phyloP scores from a whole-genome alignment of 75 land plant genomes.

The Larix kaempferi region DNA sequence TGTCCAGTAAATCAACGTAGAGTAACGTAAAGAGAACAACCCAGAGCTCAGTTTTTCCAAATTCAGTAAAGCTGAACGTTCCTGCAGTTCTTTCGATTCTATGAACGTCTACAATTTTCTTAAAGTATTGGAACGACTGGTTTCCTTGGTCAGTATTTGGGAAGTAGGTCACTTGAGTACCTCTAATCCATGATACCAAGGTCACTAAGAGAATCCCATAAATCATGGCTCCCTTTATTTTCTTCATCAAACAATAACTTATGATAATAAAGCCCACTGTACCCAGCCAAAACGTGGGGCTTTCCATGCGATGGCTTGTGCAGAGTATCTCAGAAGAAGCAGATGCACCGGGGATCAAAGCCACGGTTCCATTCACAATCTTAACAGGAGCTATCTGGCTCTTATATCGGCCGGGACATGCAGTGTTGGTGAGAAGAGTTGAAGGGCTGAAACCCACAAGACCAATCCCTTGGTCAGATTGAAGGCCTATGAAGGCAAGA shows the following conservation, averaged over 20 bases:
- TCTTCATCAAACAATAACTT: constrained; percentile 46
- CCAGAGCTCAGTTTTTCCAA: constrained; percentile 56
- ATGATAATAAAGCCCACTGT: constrained; percentile 66
- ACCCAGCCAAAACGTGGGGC: constrained; percentile 89
- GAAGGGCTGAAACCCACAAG: constrained; percentile 65
- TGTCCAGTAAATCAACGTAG: constrained; percentile 35
- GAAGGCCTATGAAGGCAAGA: constrained; percentile 80
- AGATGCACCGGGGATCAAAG: constrained; percentile 16
- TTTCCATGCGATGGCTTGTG: constrained; percentile 51
- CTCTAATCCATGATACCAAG: constrained; percentile 32
- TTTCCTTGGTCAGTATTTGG: constrained; percentile 25
- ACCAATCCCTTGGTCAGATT: constrained; percentile 63
- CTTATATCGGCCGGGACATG: constrained; percentile 36
- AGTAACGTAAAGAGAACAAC: constrained; percentile 61
- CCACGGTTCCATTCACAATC: not conserved
- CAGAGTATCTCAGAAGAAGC: constrained; percentile 44
- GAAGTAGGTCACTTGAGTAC: constrained; percentile 37
- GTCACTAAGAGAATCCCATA: constrained; percentile 46
- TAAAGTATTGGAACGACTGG: constrained; percentile 25
- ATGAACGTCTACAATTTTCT: constrained; percentile 70
- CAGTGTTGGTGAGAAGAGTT: constrained; percentile 64
- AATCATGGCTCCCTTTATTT: constrained; percentile 61
- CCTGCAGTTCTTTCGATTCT: constrained; percentile 62
- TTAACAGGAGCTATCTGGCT: not conserved
- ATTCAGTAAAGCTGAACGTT: constrained; percentile 51